Evolutionary conservation across 176 grass and related monocot genomes (phyloP).

Genomic region (Ampelocalamus luodianensis): DNA sequence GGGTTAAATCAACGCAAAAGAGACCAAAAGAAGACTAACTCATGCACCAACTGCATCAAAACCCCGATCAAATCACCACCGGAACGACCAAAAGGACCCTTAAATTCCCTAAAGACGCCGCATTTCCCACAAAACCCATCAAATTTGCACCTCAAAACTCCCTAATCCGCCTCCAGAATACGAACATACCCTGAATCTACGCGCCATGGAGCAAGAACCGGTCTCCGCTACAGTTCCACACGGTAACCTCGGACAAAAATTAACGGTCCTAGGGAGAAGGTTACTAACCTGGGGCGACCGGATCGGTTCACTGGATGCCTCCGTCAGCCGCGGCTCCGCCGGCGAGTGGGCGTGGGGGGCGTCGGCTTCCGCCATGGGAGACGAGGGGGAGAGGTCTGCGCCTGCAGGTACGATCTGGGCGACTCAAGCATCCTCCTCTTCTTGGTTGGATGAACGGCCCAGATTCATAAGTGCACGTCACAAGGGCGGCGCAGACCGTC

Average conservation of each 20-base stretch:
- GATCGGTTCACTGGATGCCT: conserved; percentile 13
- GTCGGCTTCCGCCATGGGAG: conserved; percentile 45
- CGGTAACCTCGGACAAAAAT: neutral
- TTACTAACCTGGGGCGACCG: conserved; percentile 14
- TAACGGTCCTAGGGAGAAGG: neutral
- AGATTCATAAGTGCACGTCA: neutral
- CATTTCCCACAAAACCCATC: neutral
- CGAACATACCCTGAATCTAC: neutral
- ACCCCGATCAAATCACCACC: neutral
- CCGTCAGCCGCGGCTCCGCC: neutral
- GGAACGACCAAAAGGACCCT: neutral
- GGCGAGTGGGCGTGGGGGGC: conserved; percentile 22
- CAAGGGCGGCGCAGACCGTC: neutral
- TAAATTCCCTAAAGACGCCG: neutral
- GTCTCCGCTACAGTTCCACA: neutral
- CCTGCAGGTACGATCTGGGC: neutral
- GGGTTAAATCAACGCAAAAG: neutral
- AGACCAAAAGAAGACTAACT: neutral
- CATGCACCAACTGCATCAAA: neutral
- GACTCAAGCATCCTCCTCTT: neutral
- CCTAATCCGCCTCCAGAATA: neutral
- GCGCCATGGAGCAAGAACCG: neutral
- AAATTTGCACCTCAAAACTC: neutral
- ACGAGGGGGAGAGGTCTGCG: neutral
- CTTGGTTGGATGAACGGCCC: neutral